Base-by-base conservation (phyloP, 345 rosid species). In the Murraya paniculata region DNA sequence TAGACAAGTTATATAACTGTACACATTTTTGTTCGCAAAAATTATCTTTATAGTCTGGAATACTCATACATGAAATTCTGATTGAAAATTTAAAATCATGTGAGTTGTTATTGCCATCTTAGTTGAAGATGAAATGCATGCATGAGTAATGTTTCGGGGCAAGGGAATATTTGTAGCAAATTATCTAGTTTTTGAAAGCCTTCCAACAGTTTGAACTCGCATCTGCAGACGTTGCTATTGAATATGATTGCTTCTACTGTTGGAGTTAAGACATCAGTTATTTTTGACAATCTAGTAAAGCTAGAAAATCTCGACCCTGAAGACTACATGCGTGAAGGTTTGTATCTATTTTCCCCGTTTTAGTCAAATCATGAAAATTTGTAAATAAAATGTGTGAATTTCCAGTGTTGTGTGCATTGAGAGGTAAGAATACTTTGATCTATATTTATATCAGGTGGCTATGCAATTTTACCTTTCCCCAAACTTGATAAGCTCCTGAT, bases 381-480 rank as follows among this genome's bases (percentile, higher is more conserved):
- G 56, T 2, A 50, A 10, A 2, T 5, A 0, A 50, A 50, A 50
- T 10, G 14, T 4, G 6, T 11, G 14, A 16, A 50, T 50, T 50
- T 50, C 56, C 56, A 13, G 56, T 50, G 5, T 50, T 38, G 41
- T 14, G 56, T 50, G 56, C 14, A 50, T 50, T 50, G 41, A 38
- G 41, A 38, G 56, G 0, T 16, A 16, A 50, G 19, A 50, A 13
- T 50, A 4, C 41, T 38, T 38, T 38, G 41, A 38, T 38, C 41
- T 38, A 8, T 9, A 7, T 38, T 38, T 38, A 7, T 38, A 38
- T 8, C 41, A 38, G 41, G 9, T 38, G 41, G 9, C 41, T 38
- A 38, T 38, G 41, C 89, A 11, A 91, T 88, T 78, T 89, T 89
- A 91, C 84, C 89, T 36, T 84, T 87, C 65, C 80, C 91, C 0